phyloP scores from a whole-genome alignment of 2,329 filamentous ascomycete species.

The Aureobasidium namibiae region DNA sequence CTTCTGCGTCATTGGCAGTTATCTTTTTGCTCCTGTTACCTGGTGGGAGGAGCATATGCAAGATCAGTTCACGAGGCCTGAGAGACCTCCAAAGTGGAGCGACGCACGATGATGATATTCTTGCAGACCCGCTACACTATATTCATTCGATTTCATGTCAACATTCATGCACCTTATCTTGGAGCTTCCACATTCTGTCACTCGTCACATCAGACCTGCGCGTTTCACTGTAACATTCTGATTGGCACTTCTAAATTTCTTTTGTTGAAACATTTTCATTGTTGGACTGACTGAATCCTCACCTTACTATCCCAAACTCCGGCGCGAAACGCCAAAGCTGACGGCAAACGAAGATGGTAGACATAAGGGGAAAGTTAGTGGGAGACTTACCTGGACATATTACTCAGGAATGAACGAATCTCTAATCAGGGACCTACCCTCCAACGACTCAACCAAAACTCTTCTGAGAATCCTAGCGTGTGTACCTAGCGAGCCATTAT shows the following conservation, averaged over 20 bases:
- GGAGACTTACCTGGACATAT: neutral
- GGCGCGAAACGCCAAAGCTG: no score
- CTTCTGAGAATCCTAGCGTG: neutral
- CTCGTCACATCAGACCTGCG: neutral
- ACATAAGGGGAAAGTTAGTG: neutral
- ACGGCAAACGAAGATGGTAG: no score
- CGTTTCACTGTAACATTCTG: neutral
- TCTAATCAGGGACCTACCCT: neutral
- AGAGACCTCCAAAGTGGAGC: conserved; percentile 13
- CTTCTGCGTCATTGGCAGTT: conserved; percentile 54
- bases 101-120: conserved; percentile 10
- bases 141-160: neutral
- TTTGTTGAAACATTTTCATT: neutral
- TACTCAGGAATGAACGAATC: neutral
- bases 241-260: neutral
- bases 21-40: conserved; percentile 43
- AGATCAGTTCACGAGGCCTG: conserved; percentile 12
- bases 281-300: neutral
- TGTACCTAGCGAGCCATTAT: neutral
- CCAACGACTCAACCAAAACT: neutral
- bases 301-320: neutral
- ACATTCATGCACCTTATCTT: neutral
- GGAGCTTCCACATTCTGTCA: neutral
- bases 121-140: neutral
- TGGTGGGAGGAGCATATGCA: conserved; percentile 37